Percentiles rank a stretch among this genome's conserved stretches.
Evolutionary conservation across 1,139 yeast species (phyloP).

Genomic region (Protomyces arabidopsidicola): DNA sequence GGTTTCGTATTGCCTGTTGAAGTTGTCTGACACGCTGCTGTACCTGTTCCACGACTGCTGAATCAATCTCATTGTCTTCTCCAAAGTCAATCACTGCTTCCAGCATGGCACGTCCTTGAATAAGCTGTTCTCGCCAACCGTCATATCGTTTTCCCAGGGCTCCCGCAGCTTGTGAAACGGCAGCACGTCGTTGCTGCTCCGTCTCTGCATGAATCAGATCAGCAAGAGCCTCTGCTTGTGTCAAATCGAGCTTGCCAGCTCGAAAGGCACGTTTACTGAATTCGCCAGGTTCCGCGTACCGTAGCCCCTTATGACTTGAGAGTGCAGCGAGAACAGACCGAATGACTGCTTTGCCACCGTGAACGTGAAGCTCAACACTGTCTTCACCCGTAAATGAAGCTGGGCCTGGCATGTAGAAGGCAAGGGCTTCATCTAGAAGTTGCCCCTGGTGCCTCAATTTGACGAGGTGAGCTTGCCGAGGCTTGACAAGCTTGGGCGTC

Average conservation of each 20-base stretch:
- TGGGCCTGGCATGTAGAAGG: slow-evolving; percentile 66
- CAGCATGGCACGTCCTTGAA: slow-evolving; percentile 64
- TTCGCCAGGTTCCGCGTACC: slow-evolving; percentile 92
- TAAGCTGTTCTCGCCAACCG: slow-evolving; percentile 63
- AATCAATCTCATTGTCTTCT: slow-evolving; percentile 75
- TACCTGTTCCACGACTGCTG: slow-evolving; percentile 38
- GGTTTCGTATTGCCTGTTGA: slow-evolving; percentile 47
- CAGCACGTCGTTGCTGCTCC: slow-evolving; percentile 74
- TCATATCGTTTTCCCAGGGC: slow-evolving; percentile 52
- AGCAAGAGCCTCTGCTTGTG: slow-evolving; percentile 85
- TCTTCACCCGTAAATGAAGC: slow-evolving; percentile 94
- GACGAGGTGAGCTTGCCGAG: slow-evolving; percentile 33
- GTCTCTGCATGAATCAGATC: slow-evolving; percentile 93
- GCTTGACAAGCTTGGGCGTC: slow-evolving; percentile 36
- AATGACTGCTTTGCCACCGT: slow-evolving; percentile 88
- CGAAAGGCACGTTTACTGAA: slow-evolving; percentile 78
- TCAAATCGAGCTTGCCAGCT: slow-evolving; percentile 63
- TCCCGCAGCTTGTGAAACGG: slow-evolving; percentile 70
- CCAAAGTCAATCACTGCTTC: slow-evolving; percentile 85
- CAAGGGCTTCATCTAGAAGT: slow-evolving; percentile 70
- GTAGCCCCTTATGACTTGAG: slow-evolving; percentile 49
- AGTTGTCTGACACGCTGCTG: slow-evolving; percentile 44
- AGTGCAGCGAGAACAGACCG: slow-evolving; percentile 64
- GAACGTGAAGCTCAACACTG: slow-evolving; percentile 75
- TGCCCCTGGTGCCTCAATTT: slow-evolving; percentile 40